Base-by-base conservation (phyloP, 805 yeast species). In the Wickerhamiella kurtzmanii region DNA sequence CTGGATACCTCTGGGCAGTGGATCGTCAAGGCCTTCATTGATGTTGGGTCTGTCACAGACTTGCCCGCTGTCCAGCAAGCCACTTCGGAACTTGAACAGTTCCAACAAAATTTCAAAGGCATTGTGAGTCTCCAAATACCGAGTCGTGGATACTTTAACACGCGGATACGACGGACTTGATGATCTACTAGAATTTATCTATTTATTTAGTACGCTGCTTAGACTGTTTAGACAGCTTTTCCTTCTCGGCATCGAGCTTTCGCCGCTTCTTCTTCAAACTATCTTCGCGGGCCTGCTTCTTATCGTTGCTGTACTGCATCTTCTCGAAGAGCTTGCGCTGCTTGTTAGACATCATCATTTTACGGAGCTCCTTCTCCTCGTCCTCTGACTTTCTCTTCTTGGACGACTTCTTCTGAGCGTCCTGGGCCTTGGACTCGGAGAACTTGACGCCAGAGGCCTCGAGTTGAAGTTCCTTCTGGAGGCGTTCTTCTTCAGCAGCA, bases 291-390 rank as follows among this genome's bases (percentile, higher is more conserved):
- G 73, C 73, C 60, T 83, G 86, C 69, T 84, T 82, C 75, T 84
- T 78, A 50, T 80, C 79, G 57, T 83, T 77, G 49, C 95, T 89
- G 64, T 85, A 80, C 69, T 86, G 92, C 94, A 89, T 85, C 79
- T 83, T 83, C 71, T 82, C 82, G 73, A 92, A 92, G 55, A 88
- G 72, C 65, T 84, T 85, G 73, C 87, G 83, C 70, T 89, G 95
- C 67, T 89, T 92, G 71, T 87, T 87, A 57, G 89, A 76, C 98
- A 92, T 89, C 98, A 92, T 89, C 61, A 87, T 85, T 80, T 79
- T 79, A 72, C 84, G 84, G 70, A 89, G 76, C 55, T 88, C 92
- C 69, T 85, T 84, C 64, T 87, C 96, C 69, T 82, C 88, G 22
- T 62, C 62, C 40, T 68, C 77, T 52, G 77, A 82, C 43, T 75